A percentile compares a stretch with the other conserved stretches of the same genome.
Conservation (phyloP, 179 eudicot species). For the Silene noctiflora region DNA sequence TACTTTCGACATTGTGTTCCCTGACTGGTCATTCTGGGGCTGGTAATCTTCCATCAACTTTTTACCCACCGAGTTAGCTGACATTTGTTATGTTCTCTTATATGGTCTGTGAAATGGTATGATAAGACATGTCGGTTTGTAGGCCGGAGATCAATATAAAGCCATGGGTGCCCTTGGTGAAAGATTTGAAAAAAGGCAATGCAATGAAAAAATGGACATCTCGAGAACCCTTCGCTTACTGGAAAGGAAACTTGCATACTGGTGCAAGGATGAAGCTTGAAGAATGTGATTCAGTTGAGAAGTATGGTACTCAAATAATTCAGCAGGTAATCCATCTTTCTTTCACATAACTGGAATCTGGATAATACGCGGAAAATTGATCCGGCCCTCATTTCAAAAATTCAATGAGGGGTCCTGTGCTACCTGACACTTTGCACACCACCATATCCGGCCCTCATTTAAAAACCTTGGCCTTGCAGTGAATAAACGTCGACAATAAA, state of each 20-base stretch:
- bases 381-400: neutral
- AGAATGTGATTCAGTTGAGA: slow-evolving; percentile 30
- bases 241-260: slow-evolving; percentile 45
- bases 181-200: slow-evolving; percentile 42
- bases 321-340: slow-evolving; percentile 28
- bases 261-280: slow-evolving; percentile 32
- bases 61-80: neutral
- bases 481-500: too few relatives aligned
- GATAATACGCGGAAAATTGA: too few relatives aligned
- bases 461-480: too few relatives aligned
- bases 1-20: slow-evolving; percentile 47
- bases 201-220: slow-evolving; percentile 35
- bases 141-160: slow-evolving; percentile 49
- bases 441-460: too few relatives aligned
- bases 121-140: neutral
- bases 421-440: too few relatives aligned
- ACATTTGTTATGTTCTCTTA: neutral
- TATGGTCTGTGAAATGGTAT: neutral
- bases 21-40: slow-evolving; percentile 77
- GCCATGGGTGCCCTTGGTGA: slow-evolving; percentile 46
- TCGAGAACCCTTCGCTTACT: slow-evolving; percentile 46
- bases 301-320: slow-evolving; percentile 36
- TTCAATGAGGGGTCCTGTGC: neutral
- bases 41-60: slow-evolving; percentile 37
- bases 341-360: neutral